Evolutionary conservation across 495 filamentous ascomycete genomes (phyloP).

Genomic region (Penicillium verhagenii): DNA sequence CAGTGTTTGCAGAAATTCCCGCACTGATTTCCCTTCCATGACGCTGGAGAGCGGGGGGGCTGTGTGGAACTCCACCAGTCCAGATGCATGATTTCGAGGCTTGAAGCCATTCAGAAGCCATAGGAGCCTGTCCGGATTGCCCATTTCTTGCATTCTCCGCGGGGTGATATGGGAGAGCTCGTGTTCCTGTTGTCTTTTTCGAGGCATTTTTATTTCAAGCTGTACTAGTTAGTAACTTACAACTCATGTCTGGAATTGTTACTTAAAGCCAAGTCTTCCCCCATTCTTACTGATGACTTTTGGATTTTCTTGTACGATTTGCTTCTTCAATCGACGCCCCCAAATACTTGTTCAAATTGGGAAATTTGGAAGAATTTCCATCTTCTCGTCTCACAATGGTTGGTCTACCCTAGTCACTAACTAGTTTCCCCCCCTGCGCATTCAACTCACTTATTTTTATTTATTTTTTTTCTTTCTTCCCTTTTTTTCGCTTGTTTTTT

Average conservation of each 20-base stretch:
- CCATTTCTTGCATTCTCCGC: background rate
- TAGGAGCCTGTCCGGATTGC: background rate
- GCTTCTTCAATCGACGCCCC: slow-evolving; percentile 5
- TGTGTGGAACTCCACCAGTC: slow-evolving; percentile 3
- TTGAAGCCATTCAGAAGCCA: slow-evolving; percentile 10
- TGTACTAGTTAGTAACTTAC: too few species aligned
- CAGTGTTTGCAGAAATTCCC: slow-evolving; percentile 25
- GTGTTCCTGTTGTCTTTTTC: background rate
- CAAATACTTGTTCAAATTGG: background rate
- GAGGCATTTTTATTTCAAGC: background rate
- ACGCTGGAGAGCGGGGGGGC: slow-evolving; percentile 14
- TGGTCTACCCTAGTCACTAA: slow-evolving; percentile 3
- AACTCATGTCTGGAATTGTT: too few species aligned
- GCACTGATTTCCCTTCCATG: slow-evolving; percentile 15
- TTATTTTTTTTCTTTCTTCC: background rate
- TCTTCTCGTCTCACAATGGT: slow-evolving; percentile 30
- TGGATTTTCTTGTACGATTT: background rate
- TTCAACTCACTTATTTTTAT: background rate
- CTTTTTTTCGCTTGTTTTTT: background rate
- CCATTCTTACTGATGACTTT: background rate
- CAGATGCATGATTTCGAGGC: background rate
- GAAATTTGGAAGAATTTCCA: slow-evolving; percentile 11
- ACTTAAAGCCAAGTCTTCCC: too few species aligned
- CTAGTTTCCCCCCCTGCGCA: background rate
- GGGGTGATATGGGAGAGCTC: too few species aligned